phyloP scores from a whole-genome alignment of 2,329 filamentous ascomycete species.

The Fusarium sp. region DNA sequence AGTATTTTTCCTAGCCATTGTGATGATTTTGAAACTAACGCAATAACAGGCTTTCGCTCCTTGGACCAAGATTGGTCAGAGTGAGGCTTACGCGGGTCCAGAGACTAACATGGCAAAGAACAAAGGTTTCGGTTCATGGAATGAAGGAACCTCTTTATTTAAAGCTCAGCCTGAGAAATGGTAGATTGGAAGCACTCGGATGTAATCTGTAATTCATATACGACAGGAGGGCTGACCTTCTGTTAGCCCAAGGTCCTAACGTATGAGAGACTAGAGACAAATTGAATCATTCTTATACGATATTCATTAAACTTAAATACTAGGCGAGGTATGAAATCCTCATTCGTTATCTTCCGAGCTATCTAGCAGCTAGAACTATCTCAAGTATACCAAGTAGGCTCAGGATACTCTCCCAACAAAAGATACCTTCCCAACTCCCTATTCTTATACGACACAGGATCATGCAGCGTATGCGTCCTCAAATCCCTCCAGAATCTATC shows the following conservation, averaged over 20 bases:
- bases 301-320: rapidly evolving
- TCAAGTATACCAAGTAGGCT: constrained; percentile 36
- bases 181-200: too few relatives aligned
- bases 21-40: not conserved
- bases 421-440: constrained; percentile 66
- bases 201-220: too few relatives aligned
- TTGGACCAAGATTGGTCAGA: constrained; percentile 21
- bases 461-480: constrained; percentile 71
- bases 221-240: not conserved
- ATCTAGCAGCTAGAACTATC: rapidly evolving
- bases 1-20: rapidly evolving
- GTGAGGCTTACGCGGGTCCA: not conserved
- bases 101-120: constrained; percentile 14
- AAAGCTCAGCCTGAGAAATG: rapidly evolving
- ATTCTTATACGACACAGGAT: constrained; percentile 74
- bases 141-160: rapidly evolving
- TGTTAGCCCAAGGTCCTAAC: rapidly evolving
- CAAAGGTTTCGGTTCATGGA: not conserved
- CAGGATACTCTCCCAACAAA: constrained; percentile 63
- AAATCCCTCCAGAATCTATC: constrained; percentile 73
- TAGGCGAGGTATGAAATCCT: rapidly evolving
- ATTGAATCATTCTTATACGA: rapidly evolving
- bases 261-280: rapidly evolving
- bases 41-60: constrained; percentile 9
- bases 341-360: rapidly evolving